Evolutionary conservation across 106 monocot genomes (phyloP).

Genomic region (Acorus gramineus): DNA sequence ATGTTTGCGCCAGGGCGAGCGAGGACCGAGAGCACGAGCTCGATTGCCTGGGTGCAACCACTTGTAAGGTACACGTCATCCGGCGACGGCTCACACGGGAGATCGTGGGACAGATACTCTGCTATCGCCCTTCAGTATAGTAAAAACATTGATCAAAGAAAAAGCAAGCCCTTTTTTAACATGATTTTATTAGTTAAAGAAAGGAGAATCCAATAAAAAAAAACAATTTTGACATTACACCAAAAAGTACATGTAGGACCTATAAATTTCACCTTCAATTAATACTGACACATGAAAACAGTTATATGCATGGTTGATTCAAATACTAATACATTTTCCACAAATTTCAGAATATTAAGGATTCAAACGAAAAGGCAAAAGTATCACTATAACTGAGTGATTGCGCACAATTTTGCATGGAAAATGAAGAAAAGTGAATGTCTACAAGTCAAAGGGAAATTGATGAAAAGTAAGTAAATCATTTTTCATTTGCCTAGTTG

Average conservation of each 20-base stretch:
- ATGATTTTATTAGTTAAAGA: not conserved
- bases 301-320: too few species aligned
- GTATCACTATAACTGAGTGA: too few species aligned
- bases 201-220: not conserved
- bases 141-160: not conserved
- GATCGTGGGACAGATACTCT: slow-evolving; percentile 39
- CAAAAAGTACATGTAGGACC: too few species aligned
- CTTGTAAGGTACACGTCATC: slow-evolving; percentile 51
- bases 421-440: too few species aligned
- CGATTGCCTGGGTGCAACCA: slow-evolving; percentile 47
- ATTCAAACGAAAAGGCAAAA: too few species aligned
- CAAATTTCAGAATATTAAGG: too few species aligned
- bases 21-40: slow-evolving; percentile 35
- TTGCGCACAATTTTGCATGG: too few species aligned
- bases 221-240: not conserved
- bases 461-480: too few species aligned
- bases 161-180: not conserved
- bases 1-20: slow-evolving; percentile 52
- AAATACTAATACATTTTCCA: too few species aligned
- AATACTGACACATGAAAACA: too few species aligned
- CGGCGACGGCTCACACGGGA: slow-evolving; percentile 40
- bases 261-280: not conserved
- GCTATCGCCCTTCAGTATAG: slow-evolving; percentile 38
- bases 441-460: too few species aligned
- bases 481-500: too few species aligned